Conservation (phyloP, 106 monocot genomes). For the Dendrobium catenatum region DNA sequence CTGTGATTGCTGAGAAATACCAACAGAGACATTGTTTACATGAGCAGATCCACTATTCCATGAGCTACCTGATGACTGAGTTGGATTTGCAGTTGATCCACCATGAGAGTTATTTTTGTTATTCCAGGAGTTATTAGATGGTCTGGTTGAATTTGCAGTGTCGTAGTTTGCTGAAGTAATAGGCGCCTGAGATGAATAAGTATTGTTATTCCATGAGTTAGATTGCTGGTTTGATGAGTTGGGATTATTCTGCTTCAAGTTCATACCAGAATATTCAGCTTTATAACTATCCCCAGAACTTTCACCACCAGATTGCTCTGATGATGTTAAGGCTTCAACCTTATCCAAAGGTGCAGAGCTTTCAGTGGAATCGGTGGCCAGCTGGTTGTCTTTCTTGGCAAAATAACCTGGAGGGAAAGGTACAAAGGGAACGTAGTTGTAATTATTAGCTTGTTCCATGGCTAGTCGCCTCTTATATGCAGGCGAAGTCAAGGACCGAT, state of each 20-base stretch:
- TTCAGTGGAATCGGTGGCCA: constrained; percentile 18
- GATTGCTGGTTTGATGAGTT: not conserved
- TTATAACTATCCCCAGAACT: too few relatives aligned
- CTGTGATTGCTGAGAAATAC: constrained; percentile 3
- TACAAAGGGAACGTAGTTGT: constrained; percentile 85
- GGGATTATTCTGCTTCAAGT: constrained; percentile 3
- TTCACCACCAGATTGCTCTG: not conserved
- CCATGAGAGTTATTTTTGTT: not conserved
- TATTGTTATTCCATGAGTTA: constrained; percentile 4
- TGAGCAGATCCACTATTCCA: constrained; percentile 6
- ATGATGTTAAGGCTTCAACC: not conserved
- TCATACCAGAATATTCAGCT: too few relatives aligned
- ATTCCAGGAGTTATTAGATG: not conserved
- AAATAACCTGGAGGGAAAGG: constrained; percentile 97
- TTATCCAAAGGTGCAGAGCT: constrained; percentile 20
- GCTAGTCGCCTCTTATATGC: constrained; percentile 74
- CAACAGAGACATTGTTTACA: not conserved
- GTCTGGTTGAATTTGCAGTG: not conserved
- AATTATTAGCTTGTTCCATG: constrained; percentile 69
- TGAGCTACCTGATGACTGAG: not conserved
- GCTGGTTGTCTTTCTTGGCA: constrained; percentile 66
- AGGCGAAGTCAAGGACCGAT: constrained; percentile 70
- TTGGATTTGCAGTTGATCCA: not conserved
- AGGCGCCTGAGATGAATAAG: not conserved
- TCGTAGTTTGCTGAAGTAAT: not conserved